Conservation (phyloP, 805 yeast genomes). For the Metschnikowia kofuensis region DNA sequence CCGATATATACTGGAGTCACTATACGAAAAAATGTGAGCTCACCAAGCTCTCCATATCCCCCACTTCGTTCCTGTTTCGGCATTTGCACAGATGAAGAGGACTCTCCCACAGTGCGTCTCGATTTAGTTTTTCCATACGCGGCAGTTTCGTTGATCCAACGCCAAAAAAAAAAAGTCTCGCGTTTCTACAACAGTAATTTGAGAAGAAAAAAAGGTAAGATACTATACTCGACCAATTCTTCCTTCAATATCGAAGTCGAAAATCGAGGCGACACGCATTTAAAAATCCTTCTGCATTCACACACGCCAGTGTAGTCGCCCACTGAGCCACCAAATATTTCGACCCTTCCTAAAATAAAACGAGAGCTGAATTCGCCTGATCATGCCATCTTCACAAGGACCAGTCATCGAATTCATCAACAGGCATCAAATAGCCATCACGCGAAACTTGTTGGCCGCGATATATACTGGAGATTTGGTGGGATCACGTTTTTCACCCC, state of each 20-base stretch:
- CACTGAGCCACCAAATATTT: background rate
- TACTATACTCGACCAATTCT: background rate
- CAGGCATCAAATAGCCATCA: slow-evolving; percentile 34
- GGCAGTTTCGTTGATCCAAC: slow-evolving; percentile 4
- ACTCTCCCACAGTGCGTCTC: background rate
- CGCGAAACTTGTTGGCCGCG: slow-evolving; percentile 26
- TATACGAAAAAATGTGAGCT: no score
- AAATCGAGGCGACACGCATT: slow-evolving; percentile 5
- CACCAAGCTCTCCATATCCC: background rate
- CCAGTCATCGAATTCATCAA: slow-evolving; percentile 23
- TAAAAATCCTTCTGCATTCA: background rate
- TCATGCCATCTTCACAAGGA: slow-evolving; percentile 9
- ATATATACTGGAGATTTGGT: slow-evolving; percentile 26
- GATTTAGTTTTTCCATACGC: slow-evolving; percentile 1
- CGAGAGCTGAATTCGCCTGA: background rate
- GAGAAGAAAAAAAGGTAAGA: slow-evolving; percentile 6
- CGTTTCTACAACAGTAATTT: slow-evolving; percentile 6
- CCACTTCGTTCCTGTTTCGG: background rate
- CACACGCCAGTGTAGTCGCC: slow-evolving; percentile 7
- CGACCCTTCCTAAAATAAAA: background rate
- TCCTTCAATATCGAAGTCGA: slow-evolving; percentile 1
- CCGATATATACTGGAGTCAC: no score
- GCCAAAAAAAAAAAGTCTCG: slow-evolving; percentile 8
- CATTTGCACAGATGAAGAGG: no score
- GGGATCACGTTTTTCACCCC: slow-evolving; percentile 14